Percentiles rank a stretch among this genome's conserved stretches.
These are phyloP conservation scores for Chamaenerion angustifolium DNA, from an alignment of 345 rosid species.

Conservation along the genomic window DNA sequence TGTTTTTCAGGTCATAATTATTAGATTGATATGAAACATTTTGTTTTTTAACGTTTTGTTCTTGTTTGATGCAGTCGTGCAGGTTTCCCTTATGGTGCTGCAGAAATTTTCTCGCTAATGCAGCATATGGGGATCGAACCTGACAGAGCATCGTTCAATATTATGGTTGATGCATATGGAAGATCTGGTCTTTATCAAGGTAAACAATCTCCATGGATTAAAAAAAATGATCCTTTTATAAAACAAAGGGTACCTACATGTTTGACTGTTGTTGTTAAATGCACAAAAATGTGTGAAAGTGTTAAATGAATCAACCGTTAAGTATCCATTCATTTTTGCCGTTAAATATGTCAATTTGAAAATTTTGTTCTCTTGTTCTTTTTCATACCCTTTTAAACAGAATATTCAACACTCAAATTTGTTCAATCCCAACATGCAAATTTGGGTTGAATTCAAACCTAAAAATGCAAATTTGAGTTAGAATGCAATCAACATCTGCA, in stretches of 20 bases:
- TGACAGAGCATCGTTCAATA: slow-evolving; percentile 83
- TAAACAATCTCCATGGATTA: slow-evolving; percentile 13
- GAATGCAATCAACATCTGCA: no score
- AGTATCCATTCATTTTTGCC: no score
- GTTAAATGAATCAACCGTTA: no score
- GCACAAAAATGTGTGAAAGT: no score
- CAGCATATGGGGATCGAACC: slow-evolving; percentile 93
- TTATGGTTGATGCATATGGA: slow-evolving; percentile 91
- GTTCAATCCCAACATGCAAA: no score
- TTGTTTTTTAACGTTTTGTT: neutral
- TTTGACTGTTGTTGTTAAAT: no score
- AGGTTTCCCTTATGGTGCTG: slow-evolving; percentile 83
- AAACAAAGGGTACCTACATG: no score
- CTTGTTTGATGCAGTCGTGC: slow-evolving; percentile 49
- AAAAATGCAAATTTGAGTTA: no score
- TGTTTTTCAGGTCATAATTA: slow-evolving; percentile 6
- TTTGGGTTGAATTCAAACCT: no score
- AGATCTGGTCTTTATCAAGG: slow-evolving; percentile 76
- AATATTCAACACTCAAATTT: neutral
- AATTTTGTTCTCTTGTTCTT: slow-evolving; percentile 2
- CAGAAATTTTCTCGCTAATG: slow-evolving; percentile 88
- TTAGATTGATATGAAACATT: no score
- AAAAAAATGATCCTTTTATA: neutral
- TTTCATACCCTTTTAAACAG: neutral
- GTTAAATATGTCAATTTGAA: neutral